Conservation (phyloP, 2,329 filamentous ascomycete species). For the Stachybotrys elegans region DNA sequence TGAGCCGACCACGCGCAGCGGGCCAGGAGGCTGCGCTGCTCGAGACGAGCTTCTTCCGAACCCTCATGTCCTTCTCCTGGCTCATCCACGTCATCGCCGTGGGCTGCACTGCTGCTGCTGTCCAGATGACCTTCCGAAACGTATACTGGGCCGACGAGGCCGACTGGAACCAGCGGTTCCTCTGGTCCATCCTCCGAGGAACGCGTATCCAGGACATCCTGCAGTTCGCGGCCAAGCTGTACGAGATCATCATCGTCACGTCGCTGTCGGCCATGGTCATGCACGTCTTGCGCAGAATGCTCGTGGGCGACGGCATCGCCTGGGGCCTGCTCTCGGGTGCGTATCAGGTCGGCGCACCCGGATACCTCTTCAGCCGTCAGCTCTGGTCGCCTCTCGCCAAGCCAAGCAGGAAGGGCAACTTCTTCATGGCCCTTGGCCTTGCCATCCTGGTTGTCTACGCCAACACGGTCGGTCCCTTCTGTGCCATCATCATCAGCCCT, state of each 20-base stretch:
- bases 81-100: constrained; percentile 3
- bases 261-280: constrained; percentile 1
- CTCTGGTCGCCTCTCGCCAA: not conserved
- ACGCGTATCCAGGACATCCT: not conserved
- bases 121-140: not conserved
- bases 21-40: not conserved
- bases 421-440: not conserved
- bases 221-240: constrained; percentile 2
- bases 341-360: not conserved
- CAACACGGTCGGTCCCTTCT: constrained; percentile 1
- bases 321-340: constrained; percentile 1
- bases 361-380: not conserved
- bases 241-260: constrained; percentile 1
- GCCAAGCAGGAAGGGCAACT: not conserved
- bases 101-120: constrained; percentile 2
- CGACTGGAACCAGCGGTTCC: not conserved
- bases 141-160: constrained; percentile 4
- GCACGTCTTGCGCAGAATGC: not conserved
- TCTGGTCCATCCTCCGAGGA: not conserved
- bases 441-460: constrained; percentile 1
- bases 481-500: not conserved
- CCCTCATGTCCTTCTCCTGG: constrained; percentile 1
- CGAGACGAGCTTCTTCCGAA: not conserved
- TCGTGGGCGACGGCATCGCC: not conserved
- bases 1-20: too few relatives aligned